Evolutionary conservation across 306 rosid genomes (phyloP).

Genomic region (Gastrolobium bilobum): DNA sequence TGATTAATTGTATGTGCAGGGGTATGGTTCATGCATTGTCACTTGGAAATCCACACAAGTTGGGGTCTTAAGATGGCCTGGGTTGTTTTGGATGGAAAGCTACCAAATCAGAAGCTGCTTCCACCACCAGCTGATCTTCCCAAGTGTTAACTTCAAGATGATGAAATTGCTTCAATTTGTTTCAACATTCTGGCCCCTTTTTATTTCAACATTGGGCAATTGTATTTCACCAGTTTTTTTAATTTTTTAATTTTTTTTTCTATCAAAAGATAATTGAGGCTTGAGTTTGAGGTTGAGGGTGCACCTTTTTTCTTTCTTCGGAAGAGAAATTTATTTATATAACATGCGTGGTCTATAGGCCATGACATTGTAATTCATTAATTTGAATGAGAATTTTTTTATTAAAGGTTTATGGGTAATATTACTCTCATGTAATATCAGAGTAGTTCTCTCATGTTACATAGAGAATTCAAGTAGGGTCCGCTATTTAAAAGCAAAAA

Average conservation of each 20-base stretch:
- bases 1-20: slow-evolving; percentile 13
- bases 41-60: slow-evolving; percentile 71
- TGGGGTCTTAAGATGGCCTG: slow-evolving; percentile 86
- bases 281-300: background rate
- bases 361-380: slow-evolving; percentile 28
- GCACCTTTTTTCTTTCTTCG: background rate
- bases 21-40: slow-evolving; percentile 86
- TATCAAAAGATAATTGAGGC: background rate
- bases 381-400: background rate
- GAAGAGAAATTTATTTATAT: slow-evolving; percentile 39
- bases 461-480: no score
- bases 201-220: background rate
- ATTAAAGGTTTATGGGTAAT: no score
- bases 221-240: background rate
- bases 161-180: background rate
- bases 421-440: no score
- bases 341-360: background rate
- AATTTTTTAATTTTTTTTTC: background rate
- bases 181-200: slow-evolving; percentile 2
- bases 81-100: slow-evolving; percentile 72
- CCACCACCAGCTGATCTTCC: slow-evolving; percentile 82
- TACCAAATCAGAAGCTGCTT: slow-evolving; percentile 66
- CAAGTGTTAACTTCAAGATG: slow-evolving; percentile 47
- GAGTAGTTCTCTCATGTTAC: no score
- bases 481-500: no score